Conservation (phyloP, 2,329 filamentous ascomycete species). For the Cladophialophora yegresii region DNA sequence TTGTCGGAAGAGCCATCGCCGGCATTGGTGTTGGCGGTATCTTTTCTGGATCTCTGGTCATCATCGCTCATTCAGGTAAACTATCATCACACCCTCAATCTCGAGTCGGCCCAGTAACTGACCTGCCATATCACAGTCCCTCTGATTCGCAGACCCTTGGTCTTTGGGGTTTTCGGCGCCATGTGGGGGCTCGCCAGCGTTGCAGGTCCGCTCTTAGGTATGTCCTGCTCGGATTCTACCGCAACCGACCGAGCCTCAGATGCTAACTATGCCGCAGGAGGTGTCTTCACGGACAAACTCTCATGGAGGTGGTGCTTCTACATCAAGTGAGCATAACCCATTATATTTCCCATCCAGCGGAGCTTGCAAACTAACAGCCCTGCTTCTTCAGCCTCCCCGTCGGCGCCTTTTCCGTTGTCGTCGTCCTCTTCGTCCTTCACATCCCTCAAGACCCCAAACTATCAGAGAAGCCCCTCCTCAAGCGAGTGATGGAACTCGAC, state of each 20-base stretch:
- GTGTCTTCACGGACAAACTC: constrained; percentile 6
- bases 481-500: constrained; percentile 36
- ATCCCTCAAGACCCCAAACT: constrained; percentile 39
- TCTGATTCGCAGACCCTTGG: constrained; percentile 33
- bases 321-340: constrained; percentile 46
- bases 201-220: constrained; percentile 44
- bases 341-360: neutral
- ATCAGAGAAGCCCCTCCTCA: constrained; percentile 21
- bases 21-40: constrained; percentile 37
- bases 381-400: constrained; percentile 44
- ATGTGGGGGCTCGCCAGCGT: constrained; percentile 59
- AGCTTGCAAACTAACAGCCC: constrained; percentile 27
- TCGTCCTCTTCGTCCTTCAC: constrained; percentile 39
- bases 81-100: neutral
- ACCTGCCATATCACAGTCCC: constrained; percentile 29
- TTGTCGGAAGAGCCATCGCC: constrained; percentile 38
- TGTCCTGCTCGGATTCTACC: neutral
- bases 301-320: constrained; percentile 56
- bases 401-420: constrained; percentile 41
- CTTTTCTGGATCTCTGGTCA: constrained; percentile 31
- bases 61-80: constrained; percentile 35
- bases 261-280: neutral
- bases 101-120: neutral
- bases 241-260: neutral
- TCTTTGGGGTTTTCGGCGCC: constrained; percentile 51